phyloP scores from a whole-genome alignment of 2,329 filamentous ascomycete genomes.

The Hypocreales sp. region DNA sequence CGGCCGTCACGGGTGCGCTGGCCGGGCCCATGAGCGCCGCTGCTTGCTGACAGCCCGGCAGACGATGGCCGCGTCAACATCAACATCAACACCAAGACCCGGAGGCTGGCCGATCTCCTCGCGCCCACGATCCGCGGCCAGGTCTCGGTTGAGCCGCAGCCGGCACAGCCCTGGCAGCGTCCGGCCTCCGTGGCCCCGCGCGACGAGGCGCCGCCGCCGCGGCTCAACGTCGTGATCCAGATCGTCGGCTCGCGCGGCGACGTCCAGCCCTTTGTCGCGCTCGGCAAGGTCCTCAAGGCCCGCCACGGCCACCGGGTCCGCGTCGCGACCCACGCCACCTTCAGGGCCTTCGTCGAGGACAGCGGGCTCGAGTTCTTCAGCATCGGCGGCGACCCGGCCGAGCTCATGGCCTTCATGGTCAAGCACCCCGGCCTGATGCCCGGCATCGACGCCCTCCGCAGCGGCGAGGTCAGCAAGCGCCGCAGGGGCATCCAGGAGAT shows the following conservation, averaged over 20 bases:
- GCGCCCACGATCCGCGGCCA: constrained; percentile 46
- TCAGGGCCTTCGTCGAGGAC: constrained; percentile 52
- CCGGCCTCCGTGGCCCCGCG: constrained; percentile 57
- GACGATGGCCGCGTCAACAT: constrained; percentile 69
- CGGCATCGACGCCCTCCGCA: constrained; percentile 59
- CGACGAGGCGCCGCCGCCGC: constrained; percentile 40
- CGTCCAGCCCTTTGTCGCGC: constrained; percentile 59
- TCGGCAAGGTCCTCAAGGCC: constrained; percentile 49
- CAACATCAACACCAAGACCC: constrained; percentile 57
- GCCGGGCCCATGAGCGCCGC: background rate
- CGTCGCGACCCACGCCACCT: constrained; percentile 56
- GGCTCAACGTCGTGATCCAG: constrained; percentile 57
- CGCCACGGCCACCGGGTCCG: constrained; percentile 57
- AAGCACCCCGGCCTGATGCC: constrained; percentile 80
- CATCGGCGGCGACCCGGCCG: constrained; percentile 60
- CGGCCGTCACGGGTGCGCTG: constrained; percentile 35
- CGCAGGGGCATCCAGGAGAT: constrained; percentile 65
- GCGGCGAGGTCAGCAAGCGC: constrained; percentile 61
- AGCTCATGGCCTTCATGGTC: constrained; percentile 82
- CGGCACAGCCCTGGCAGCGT: too few species aligned
- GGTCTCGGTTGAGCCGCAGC: constrained; percentile 30
- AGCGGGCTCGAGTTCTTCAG: constrained; percentile 61
- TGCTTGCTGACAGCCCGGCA: constrained; percentile 11
- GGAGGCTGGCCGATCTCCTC: constrained; percentile 50
- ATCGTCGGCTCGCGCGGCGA: constrained; percentile 62